Percentiles rank a stretch among this genome's conserved stretches.
phyloP scores from a whole-genome alignment of 768 basidiomycete species.

The Fibroporia radiculosa region DNA sequence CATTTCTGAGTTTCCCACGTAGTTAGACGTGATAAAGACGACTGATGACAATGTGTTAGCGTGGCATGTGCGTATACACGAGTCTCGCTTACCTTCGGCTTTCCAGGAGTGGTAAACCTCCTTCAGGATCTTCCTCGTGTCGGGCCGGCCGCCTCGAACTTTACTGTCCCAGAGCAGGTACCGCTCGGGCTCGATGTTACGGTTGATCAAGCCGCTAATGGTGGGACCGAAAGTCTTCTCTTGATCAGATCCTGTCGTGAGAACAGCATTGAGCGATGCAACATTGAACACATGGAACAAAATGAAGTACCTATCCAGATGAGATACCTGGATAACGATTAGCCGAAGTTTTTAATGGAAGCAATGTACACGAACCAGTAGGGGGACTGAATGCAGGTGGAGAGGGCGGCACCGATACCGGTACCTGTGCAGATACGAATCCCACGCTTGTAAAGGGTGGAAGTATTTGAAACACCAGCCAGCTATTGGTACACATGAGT shows the following conservation, averaged over 20 bases:
- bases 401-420: slow-evolving; percentile 71
- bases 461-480: slow-evolving; percentile 76
- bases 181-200: slow-evolving; percentile 66
- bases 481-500: slow-evolving; percentile 34
- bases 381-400: slow-evolving; percentile 71
- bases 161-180: slow-evolving; percentile 75
- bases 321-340: slow-evolving; percentile 45
- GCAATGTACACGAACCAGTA: slow-evolving; percentile 42
- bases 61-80: no score
- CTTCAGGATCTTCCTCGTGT: slow-evolving; percentile 68
- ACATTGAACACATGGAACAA: neutral
- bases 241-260: slow-evolving; percentile 57
- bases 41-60: slow-evolving; percentile 21
- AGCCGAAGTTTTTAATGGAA: slow-evolving; percentile 2
- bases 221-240: slow-evolving; percentile 82
- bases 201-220: slow-evolving; percentile 63
- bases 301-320: slow-evolving; percentile 60
- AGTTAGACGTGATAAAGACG: slow-evolving; percentile 83
- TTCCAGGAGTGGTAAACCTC: slow-evolving; percentile 63
- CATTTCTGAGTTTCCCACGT: slow-evolving; percentile 68
- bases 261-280: neutral
- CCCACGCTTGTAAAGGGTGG: slow-evolving; percentile 69
- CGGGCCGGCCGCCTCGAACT: slow-evolving; percentile 63
- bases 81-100: slow-evolving; percentile 49
- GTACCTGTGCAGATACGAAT: slow-evolving; percentile 81